Base-by-base conservation (phyloP, 176 grass and related monocot genomes). In the Melocanna baccifera region DNA sequence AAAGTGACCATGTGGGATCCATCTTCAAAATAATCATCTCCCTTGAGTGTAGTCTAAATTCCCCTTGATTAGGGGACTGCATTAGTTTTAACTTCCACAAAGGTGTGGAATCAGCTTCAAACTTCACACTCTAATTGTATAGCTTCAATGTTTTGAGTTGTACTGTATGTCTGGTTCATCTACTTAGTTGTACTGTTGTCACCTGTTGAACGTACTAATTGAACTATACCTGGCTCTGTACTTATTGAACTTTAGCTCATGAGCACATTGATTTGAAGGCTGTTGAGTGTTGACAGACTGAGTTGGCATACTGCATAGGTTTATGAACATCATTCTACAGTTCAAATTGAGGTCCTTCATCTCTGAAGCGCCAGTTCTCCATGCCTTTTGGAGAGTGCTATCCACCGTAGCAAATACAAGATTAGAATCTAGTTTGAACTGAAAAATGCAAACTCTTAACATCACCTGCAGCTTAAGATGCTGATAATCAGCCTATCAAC, bases 141-240 rank as follows among this genome's bases (percentile, higher is more conserved):
- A 63, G 28, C 69, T 18, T 83, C 12, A 28, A 26, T 22, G 1
- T 37, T 73, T 63, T 12, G 20, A 67, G 61, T 65, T 79, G 42
- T 32, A 68, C 7, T 36, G 20, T 80, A 67, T 81, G 26, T 48
- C 23, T 63, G 7, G 15, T 30, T 63, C 13, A 67, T 67, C n/a
- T 43, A 66, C 40, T 45, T 37, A 7, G 0, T n/a, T 36, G 34
- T 36, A 36, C 34, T 36, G 34, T 36, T 36, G 9, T 79, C 36
- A 43, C n/a, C 37, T 57, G n/a, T 55, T 70, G 22, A 29, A 70
- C 34, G 2, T 16, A 63, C 16, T 67, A 30, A 69, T 12, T 82
- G 26, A 78, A 72, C 34, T 84, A 8, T 55, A 40, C 46, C 48
- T 67, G 47, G 57, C 84, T 88, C 37, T 47, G 29, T 29, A 41